Percentiles rank a stretch among this genome's conserved stretches.
These are phyloP conservation scores for Pestalotiopsis sp. DNA, from an alignment of 2,329 filamentous ascomycete genomes.

Conservation along the genomic window DNA sequence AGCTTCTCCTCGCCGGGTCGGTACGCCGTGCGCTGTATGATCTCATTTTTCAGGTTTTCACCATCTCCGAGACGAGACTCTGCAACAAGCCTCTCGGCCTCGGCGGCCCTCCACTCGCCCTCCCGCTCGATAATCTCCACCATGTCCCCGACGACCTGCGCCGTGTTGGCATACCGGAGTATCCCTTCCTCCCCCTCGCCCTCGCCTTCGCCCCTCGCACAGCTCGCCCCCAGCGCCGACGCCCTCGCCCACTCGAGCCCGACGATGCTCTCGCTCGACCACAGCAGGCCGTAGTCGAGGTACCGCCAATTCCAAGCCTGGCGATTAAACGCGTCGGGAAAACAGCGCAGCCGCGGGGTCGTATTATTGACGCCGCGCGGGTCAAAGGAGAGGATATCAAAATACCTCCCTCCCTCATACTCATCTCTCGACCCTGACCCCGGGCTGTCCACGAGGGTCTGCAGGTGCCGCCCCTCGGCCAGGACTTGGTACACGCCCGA, in stretches of 20 bases:
- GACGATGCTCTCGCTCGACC: slow-evolving; percentile 11
- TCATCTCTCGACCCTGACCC: too few relatives aligned
- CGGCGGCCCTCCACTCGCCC: slow-evolving; percentile 35
- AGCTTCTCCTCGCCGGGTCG: slow-evolving; percentile 23
- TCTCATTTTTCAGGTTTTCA: neutral
- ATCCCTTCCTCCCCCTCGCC: slow-evolving; percentile 15
- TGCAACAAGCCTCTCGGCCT: slow-evolving; percentile 20
- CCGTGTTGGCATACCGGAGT: slow-evolving; percentile 44
- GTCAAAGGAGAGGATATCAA: slow-evolving; percentile 47
- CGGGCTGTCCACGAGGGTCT: slow-evolving; percentile 39
- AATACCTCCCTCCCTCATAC: slow-evolving; percentile 32
- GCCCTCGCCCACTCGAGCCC: slow-evolving; percentile 3
- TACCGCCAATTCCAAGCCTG: slow-evolving; percentile 6
- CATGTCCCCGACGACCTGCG: slow-evolving; percentile 51
- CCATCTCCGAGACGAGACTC: neutral
- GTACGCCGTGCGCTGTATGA: slow-evolving; percentile 18
- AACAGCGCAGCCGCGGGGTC: slow-evolving; percentile 42
- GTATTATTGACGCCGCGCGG: slow-evolving; percentile 46
- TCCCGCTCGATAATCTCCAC: slow-evolving; percentile 48
- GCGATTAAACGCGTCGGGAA: slow-evolving; percentile 24
- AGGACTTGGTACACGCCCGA: slow-evolving; percentile 40
- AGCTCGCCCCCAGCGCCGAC: slow-evolving; percentile 4
- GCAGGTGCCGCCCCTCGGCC: slow-evolving; percentile 34
- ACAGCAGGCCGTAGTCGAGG: slow-evolving; percentile 7
- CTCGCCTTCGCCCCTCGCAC: neutral